Percentiles rank a stretch among this genome's conserved stretches.
These are phyloP conservation scores for Cryptomeria japonica DNA, from an alignment of 75 land plant species.

Conservation along the genomic window DNA sequence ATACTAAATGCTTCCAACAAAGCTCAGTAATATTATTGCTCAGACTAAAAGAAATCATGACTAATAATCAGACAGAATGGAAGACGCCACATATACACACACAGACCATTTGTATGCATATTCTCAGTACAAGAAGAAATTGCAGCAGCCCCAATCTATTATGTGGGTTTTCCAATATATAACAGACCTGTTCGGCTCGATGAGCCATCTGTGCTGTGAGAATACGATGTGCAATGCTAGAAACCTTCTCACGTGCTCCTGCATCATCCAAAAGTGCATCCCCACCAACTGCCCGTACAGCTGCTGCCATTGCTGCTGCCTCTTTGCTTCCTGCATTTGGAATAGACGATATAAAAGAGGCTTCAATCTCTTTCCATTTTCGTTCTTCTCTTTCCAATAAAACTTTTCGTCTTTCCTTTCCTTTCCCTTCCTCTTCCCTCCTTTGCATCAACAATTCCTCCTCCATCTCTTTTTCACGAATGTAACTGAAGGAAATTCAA, in stretches of 20 bases:
- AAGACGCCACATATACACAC: not conserved
- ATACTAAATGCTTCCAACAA: not conserved
- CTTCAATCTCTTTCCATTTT: slow-evolving; percentile 96
- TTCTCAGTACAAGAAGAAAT: not conserved
- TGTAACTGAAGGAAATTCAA: slow-evolving; percentile 54
- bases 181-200: slow-evolving; percentile 86
- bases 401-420: slow-evolving; percentile 94
- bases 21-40: not conserved
- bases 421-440: slow-evolving; percentile 98
- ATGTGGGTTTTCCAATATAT: not conserved
- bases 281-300: slow-evolving; percentile 97
- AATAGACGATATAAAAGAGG: slow-evolving; percentile 89
- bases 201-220: slow-evolving; percentile 87
- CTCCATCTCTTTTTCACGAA: slow-evolving; percentile 98
- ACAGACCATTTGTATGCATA: not conserved
- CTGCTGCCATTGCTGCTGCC: slow-evolving; percentile 98
- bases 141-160: not conserved
- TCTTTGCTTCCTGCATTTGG: slow-evolving; percentile 96
- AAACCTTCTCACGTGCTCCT: slow-evolving; percentile 83
- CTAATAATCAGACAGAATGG: not conserved
- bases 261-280: slow-evolving; percentile 91
- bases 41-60: not conserved
- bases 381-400: slow-evolving; percentile 94
- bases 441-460: slow-evolving; percentile 93
- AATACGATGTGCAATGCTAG: slow-evolving; percentile 88